These are phyloP conservation scores for Picea glauca DNA, from an alignment of 75 land plant species.

Conservation along the genomic window DNA sequence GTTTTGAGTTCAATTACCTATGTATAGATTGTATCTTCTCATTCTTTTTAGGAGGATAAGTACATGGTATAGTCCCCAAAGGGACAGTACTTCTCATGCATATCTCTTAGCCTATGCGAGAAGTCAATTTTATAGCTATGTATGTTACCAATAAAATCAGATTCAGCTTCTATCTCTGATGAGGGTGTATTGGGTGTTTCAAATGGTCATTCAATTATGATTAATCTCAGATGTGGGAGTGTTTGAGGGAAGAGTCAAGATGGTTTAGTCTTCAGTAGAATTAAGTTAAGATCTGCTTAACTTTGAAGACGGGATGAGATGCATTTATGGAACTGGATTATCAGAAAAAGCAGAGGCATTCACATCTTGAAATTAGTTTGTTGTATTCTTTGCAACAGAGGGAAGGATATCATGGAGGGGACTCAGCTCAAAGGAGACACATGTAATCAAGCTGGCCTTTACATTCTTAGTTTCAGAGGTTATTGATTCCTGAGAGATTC, in stretches of 20 bases:
- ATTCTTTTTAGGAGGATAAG: slow-evolving; percentile 11
- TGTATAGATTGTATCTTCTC: slow-evolving; percentile 14
- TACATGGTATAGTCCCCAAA: slow-evolving; percentile 9
- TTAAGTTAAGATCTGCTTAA: not conserved
- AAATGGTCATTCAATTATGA: not conserved
- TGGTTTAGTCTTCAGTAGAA: not conserved
- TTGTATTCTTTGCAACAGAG: not conserved
- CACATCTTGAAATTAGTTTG: not conserved
- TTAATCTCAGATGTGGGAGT: not conserved
- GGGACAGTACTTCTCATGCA: slow-evolving; percentile 7
- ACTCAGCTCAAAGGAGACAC: not conserved
- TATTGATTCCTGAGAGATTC: not conserved
- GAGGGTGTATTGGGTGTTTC: not conserved
- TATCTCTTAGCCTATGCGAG: not conserved
- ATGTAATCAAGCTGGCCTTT: not conserved
- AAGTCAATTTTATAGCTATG: not conserved
- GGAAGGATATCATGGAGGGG: not conserved
- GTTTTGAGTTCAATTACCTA: slow-evolving; percentile 6
- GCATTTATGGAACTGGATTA: not conserved
- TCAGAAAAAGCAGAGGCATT: not conserved
- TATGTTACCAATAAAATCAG: slow-evolving; percentile 7
- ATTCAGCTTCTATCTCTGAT: not conserved
- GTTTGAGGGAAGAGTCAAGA: no score
- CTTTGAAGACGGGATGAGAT: slow-evolving; percentile 3
- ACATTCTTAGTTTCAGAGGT: not conserved